Percentiles rank a stretch among this genome's conserved stretches.
These are phyloP conservation scores for Alternaria conjuncta DNA, from an alignment of 2,329 filamentous ascomycete species.

Conservation along the genomic window DNA sequence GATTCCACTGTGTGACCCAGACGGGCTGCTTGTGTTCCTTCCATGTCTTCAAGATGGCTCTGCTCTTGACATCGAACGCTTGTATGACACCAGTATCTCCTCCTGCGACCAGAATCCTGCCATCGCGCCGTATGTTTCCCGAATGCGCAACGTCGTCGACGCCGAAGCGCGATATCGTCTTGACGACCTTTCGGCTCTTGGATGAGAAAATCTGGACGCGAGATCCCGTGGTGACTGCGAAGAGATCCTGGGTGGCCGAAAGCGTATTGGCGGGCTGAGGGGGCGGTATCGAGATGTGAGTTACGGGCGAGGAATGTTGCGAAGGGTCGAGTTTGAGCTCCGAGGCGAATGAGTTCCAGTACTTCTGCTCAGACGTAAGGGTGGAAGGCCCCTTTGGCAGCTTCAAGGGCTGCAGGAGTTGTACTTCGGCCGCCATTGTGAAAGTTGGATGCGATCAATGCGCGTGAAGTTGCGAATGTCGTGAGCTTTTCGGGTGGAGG, in stretches of 20 bases:
- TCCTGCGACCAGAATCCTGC: slow-evolving; percentile 85
- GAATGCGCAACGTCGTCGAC: slow-evolving; percentile 84
- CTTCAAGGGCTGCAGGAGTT: slow-evolving; percentile 80
- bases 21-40: slow-evolving; percentile 91
- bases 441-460: slow-evolving; percentile 11
- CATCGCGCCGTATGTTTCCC: slow-evolving; percentile 87
- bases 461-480: slow-evolving; percentile 18
- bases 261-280: slow-evolving; percentile 48
- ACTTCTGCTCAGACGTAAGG: slow-evolving; percentile 88
- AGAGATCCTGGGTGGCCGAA: slow-evolving; percentile 65
- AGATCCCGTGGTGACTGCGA: slow-evolving; percentile 93
- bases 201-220: slow-evolving; percentile 93
- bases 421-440: slow-evolving; percentile 84
- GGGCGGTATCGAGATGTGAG: slow-evolving; percentile 79
- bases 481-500: slow-evolving; percentile 16
- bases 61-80: slow-evolving; percentile 88
- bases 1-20: slow-evolving; percentile 92
- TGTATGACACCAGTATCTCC: slow-evolving; percentile 93
- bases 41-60: slow-evolving; percentile 96
- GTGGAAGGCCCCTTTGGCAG: slow-evolving; percentile 82
- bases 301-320: slow-evolving; percentile 86
- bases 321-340: slow-evolving; percentile 83
- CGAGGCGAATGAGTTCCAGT: slow-evolving; percentile 96
- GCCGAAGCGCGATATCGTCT: slow-evolving; percentile 88
- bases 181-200: slow-evolving; percentile 87